Conservation (phyloP, 2,329 filamentous ascomycete genomes). For the Emericellopsis atlantica region DNA sequence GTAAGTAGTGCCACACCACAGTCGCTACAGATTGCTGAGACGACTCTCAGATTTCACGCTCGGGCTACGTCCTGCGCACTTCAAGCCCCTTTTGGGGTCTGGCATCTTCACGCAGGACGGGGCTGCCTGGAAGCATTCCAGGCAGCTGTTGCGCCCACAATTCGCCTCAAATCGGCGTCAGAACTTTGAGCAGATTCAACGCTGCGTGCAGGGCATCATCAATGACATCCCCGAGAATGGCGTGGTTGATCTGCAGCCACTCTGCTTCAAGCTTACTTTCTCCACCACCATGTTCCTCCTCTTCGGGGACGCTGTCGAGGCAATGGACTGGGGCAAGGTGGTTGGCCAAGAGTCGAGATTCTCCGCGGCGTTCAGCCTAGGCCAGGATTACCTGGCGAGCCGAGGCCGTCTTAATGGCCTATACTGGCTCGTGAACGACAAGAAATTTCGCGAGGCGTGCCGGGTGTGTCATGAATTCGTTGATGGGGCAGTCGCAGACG, state of each 20-base stretch:
- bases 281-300: slow-evolving; percentile 36
- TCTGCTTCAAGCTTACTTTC: slow-evolving; percentile 30
- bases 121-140: slow-evolving; percentile 13
- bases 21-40: not conserved
- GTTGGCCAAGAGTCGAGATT: slow-evolving; percentile 2
- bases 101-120: slow-evolving; percentile 18
- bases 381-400: slow-evolving; percentile 3
- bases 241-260: slow-evolving; percentile 24
- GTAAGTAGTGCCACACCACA: slow-evolving; percentile 19
- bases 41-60: not conserved
- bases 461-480: slow-evolving; percentile 3
- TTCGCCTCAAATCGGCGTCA: not conserved
- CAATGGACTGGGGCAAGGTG: not conserved
- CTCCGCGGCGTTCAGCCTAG: slow-evolving; percentile 2
- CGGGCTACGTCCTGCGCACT: slow-evolving; percentile 1
- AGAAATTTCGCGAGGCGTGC: slow-evolving; percentile 4
- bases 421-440: slow-evolving; percentile 2
- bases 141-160: slow-evolving; percentile 3
- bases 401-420: slow-evolving; percentile 3
- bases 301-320: slow-evolving; percentile 1
- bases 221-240: not conserved
- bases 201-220: not conserved
- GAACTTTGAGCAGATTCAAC: not conserved
- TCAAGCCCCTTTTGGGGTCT: slow-evolving; percentile 4
- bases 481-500: slow-evolving; percentile 1